These are phyloP conservation scores for Cucurbita moschata DNA, from an alignment of 306 rosid species.

Conservation along the genomic window DNA sequence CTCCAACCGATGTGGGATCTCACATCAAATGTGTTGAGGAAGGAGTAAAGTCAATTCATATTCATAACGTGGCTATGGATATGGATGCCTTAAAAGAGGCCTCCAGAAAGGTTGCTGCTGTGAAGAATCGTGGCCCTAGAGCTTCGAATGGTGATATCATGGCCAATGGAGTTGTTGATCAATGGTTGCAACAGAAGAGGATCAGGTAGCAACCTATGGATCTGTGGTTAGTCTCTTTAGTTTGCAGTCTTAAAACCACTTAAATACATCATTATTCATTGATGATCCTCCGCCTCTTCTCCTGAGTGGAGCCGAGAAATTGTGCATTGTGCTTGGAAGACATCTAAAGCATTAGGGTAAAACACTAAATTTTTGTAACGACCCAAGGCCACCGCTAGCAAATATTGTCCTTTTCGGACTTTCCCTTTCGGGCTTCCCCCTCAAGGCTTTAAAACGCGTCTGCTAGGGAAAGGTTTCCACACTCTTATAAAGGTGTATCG, in stretches of 20 bases:
- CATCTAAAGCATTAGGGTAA: neutral
- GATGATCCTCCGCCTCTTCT: neutral
- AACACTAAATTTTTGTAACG: neutral
- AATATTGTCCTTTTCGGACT: too few relatives aligned
- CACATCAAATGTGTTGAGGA: conserved; percentile 67
- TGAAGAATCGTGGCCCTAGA: conserved; percentile 34
- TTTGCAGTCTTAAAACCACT: neutral
- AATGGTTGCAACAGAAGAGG: conserved; percentile 39
- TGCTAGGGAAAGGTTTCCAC: too few relatives aligned
- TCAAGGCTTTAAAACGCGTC: too few relatives aligned
- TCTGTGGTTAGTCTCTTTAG: conserved; percentile 40
- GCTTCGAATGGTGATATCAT: conserved; percentile 24
- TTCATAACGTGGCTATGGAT: conserved; percentile 69
- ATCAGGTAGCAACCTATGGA: conserved; percentile 23
- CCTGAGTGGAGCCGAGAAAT: neutral
- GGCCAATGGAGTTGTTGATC: conserved; percentile 44
- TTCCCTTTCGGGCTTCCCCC: too few relatives aligned
- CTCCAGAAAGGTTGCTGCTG: conserved; percentile 42
- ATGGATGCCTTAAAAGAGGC: conserved; percentile 77
- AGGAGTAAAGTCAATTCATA: conserved; percentile 75
- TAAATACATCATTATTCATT: neutral
- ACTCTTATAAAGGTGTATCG: too few relatives aligned
- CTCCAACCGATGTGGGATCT: too few relatives aligned
- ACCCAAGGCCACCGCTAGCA: too few relatives aligned
- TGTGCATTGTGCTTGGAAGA: neutral